phyloP scores from a whole-genome alignment of 2,329 filamentous ascomycete genomes.

The Helotiales sp. region DNA sequence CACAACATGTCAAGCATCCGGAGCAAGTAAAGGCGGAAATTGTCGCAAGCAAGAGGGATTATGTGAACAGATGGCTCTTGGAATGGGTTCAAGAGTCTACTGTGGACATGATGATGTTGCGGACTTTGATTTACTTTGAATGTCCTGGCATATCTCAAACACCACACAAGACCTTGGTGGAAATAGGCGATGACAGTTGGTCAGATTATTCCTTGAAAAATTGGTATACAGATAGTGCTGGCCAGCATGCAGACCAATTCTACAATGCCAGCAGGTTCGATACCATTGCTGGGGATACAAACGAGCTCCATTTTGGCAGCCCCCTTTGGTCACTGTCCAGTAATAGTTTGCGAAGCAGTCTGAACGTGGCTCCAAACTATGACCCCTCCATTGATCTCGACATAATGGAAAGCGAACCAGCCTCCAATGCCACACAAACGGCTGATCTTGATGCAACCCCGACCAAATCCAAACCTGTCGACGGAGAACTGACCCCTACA shows the following conservation, averaged over 20 bases:
- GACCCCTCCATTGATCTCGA: constrained; percentile 1
- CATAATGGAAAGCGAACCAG: constrained; percentile 5
- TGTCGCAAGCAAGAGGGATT: constrained; percentile 31
- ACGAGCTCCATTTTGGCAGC: constrained; percentile 13
- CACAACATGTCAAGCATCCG: constrained; percentile 6
- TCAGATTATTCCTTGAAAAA: constrained; percentile 25
- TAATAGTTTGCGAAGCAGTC: constrained; percentile 3
- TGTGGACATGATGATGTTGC: constrained; percentile 27
- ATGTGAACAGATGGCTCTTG: constrained; percentile 36
- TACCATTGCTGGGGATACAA: constrained; percentile 26
- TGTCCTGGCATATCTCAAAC: constrained; percentile 13
- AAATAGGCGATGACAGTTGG: constrained; percentile 30
- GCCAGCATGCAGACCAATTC: constrained; percentile 21
- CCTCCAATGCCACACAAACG: constrained; percentile 2
- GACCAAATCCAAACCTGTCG: not conserved
- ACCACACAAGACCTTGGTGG: constrained; percentile 4
- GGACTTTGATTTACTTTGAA: constrained; percentile 23
- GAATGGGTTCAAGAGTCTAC: constrained; percentile 32
- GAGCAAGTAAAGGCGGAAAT: constrained; percentile 13
- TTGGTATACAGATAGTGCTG: constrained; percentile 32
- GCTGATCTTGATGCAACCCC: not conserved
- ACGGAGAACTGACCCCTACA: not conserved
- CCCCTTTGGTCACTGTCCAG: constrained; percentile 21
- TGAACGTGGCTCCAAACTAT: constrained; percentile 21
- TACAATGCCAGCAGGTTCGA: constrained; percentile 28